These are phyloP conservation scores for Cronartium quercuum DNA, from an alignment of 1,284 basidiomycete species.

Conservation along the genomic window DNA sequence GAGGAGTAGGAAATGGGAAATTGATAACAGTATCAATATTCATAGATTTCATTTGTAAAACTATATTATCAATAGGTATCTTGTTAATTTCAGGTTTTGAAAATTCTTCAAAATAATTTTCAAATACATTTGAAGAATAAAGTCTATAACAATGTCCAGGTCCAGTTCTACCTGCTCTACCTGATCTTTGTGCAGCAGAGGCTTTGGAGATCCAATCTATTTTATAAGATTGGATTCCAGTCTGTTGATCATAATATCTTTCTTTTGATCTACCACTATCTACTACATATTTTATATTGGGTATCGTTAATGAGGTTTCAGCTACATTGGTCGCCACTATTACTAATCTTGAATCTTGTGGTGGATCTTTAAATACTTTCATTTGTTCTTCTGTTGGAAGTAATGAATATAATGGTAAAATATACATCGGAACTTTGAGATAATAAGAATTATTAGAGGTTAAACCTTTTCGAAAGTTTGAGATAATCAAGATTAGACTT, in stretches of 20 bases:
- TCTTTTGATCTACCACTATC: slow-evolving; percentile 76
- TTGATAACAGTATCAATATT: slow-evolving; percentile 93
- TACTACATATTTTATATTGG: slow-evolving; percentile 68
- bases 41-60: slow-evolving; percentile 99
- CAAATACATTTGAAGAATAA: slow-evolving; percentile 70
- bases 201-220: slow-evolving; percentile 71
- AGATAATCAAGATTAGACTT: slow-evolving; percentile 40
- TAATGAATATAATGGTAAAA: slow-evolving; percentile 68
- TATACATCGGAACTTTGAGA: slow-evolving; percentile 61
- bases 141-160: slow-evolving; percentile 73
- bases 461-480: slow-evolving; percentile 52
- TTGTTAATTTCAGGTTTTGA: slow-evolving; percentile 86
- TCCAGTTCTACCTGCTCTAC: slow-evolving; percentile 69
- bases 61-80: slow-evolving; percentile 93
- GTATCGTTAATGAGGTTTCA: slow-evolving; percentile 71
- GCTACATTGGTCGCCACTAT: slow-evolving; percentile 72
- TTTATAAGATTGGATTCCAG: slow-evolving; percentile 65
- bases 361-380: slow-evolving; percentile 64
- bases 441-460: slow-evolving; percentile 53
- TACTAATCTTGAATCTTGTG: slow-evolving; percentile 60
- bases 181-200: slow-evolving; percentile 64
- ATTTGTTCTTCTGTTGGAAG: slow-evolving; percentile 67
- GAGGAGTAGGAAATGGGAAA: slow-evolving; percentile 97
- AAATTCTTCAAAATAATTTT: slow-evolving; percentile 84
- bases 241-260: slow-evolving; percentile 59